These are phyloP conservation scores for Lotmaria passim DNA, from an alignment of 208 protist species.

Conservation along the genomic window DNA sequence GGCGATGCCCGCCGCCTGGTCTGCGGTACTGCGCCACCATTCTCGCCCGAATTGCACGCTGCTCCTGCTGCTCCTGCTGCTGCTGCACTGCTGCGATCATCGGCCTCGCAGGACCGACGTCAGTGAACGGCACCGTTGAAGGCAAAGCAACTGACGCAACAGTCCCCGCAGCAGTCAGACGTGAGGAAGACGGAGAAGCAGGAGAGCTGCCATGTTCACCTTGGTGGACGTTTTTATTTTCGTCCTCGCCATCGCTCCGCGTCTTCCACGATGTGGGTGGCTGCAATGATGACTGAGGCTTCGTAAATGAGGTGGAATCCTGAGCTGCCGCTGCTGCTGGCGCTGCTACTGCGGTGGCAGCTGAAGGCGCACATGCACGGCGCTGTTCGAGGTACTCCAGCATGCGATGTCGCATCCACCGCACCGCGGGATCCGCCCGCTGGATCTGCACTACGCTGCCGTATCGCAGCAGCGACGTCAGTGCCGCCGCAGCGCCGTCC, in stretches of 20 bases:
- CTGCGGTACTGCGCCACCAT: conserved; percentile 25
- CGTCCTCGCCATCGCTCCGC: background rate
- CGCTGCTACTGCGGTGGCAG: background rate
- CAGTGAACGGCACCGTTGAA: background rate
- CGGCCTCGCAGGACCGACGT: background rate
- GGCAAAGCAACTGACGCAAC: background rate
- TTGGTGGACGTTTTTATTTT: background rate
- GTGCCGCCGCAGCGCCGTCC: background rate
- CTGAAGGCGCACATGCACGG: background rate
- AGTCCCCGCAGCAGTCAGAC: too few relatives aligned
- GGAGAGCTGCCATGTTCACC: background rate
- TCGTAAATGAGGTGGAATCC: too few relatives aligned
- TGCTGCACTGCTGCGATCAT: background rate
- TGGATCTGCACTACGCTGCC: conserved; percentile 55
- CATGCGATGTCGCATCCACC: conserved; percentile 47
- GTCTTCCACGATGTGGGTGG: background rate
- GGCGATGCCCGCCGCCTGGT: conserved; percentile 5
- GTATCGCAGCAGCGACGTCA: conserved; percentile 26
- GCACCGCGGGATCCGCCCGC: conserved; percentile 45
- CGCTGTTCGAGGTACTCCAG: conserved; percentile 33
- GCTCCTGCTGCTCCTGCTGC: conserved; percentile 28
- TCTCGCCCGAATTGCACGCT: conserved; percentile 23
- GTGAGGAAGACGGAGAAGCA: background rate
- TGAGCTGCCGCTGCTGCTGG: background rate
- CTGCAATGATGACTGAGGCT: too few relatives aligned